These are phyloP conservation scores for Plasmodium sp. DNA, from an alignment of 169 alveolate species.

Conservation along the genomic window DNA sequence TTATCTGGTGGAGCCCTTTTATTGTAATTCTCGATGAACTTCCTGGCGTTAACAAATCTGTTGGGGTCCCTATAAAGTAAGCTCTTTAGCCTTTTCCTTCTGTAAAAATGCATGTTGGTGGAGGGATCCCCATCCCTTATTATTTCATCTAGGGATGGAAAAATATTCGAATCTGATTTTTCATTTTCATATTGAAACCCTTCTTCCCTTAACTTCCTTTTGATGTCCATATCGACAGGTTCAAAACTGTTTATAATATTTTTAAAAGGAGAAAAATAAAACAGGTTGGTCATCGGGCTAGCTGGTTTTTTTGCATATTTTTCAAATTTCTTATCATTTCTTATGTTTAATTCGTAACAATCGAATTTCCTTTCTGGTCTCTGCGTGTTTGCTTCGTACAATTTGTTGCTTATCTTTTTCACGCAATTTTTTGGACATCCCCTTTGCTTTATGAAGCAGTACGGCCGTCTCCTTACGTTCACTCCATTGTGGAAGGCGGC, in stretches of 20 bases:
- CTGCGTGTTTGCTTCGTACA: background rate
- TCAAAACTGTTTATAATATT: constrained; percentile 76
- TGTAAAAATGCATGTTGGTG: constrained; percentile 80
- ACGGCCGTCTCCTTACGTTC: constrained; percentile 1
- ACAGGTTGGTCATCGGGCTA: constrained; percentile 80
- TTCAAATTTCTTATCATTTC: constrained; percentile 81
- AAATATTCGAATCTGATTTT: constrained; percentile 46
- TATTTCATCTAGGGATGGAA: constrained; percentile 83
- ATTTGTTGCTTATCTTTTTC: constrained; percentile 10
- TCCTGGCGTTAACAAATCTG: constrained; percentile 77
- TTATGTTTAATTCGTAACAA: constrained; percentile 78
- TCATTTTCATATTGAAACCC: constrained; percentile 69
- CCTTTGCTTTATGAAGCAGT: constrained; percentile 3
- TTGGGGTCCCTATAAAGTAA: constrained; percentile 82
- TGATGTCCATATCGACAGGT: constrained; percentile 45
- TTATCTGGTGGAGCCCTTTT: constrained; percentile 76
- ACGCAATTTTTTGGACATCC: background rate
- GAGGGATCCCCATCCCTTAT: constrained; percentile 84
- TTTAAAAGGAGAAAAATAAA: constrained; percentile 82
- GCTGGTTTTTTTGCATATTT: constrained; percentile 82
- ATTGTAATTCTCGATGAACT: constrained; percentile 80
- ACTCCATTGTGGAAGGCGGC: background rate
- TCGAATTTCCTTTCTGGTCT: constrained; percentile 81
- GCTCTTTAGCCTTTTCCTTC: constrained; percentile 81
- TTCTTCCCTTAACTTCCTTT: constrained; percentile 56